These are phyloP conservation scores for Colletotrichum sp. DNA, from an alignment of 2,329 filamentous ascomycete genomes.

Conservation along the genomic window DNA sequence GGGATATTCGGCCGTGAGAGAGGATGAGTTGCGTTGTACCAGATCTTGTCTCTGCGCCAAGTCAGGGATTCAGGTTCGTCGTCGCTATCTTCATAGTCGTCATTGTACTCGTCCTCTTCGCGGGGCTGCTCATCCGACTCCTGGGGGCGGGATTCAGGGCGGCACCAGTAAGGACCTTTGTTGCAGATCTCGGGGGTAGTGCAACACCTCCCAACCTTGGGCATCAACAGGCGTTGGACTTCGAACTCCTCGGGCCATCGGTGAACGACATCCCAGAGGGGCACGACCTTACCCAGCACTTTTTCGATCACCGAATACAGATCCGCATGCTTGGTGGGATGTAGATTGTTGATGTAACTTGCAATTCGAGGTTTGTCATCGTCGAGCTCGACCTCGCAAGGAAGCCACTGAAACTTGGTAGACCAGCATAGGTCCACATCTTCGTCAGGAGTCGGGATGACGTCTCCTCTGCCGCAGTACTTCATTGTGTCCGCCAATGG, in stretches of 20 bases:
- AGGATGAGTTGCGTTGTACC: slow-evolving; percentile 33
- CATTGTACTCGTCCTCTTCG: slow-evolving; percentile 22
- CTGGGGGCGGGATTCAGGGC: slow-evolving; percentile 24
- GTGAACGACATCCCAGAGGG: slow-evolving; percentile 48
- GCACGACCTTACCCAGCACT: slow-evolving; percentile 45
- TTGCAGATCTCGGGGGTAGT: slow-evolving; percentile 22
- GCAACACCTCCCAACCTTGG: slow-evolving; percentile 23
- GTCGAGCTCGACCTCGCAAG: slow-evolving; percentile 51
- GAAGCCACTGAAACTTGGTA: slow-evolving; percentile 50
- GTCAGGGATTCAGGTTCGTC: slow-evolving; percentile 22
- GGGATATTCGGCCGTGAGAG: slow-evolving; percentile 14
- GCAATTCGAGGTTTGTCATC: slow-evolving; percentile 41
- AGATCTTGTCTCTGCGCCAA: slow-evolving; percentile 24
- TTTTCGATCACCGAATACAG: slow-evolving; percentile 47
- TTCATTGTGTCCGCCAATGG: slow-evolving; percentile 42
- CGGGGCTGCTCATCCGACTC: slow-evolving; percentile 28
- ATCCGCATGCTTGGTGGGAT: slow-evolving; percentile 42
- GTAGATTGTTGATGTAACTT: slow-evolving; percentile 61
- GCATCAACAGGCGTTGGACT: slow-evolving; percentile 28
- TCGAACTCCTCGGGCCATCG: slow-evolving; percentile 33
- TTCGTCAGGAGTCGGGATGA: slow-evolving; percentile 23
- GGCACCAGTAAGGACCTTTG: slow-evolving; percentile 12
- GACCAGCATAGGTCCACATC: slow-evolving; percentile 22
- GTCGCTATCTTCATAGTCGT: neutral
- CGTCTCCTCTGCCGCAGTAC: slow-evolving; percentile 35